Percentiles rank a stretch among this genome's conserved stretches.
These are phyloP conservation scores for Penicillium sp. DNA, from an alignment of 2,329 filamentous ascomycete genomes.

Conservation along the genomic window DNA sequence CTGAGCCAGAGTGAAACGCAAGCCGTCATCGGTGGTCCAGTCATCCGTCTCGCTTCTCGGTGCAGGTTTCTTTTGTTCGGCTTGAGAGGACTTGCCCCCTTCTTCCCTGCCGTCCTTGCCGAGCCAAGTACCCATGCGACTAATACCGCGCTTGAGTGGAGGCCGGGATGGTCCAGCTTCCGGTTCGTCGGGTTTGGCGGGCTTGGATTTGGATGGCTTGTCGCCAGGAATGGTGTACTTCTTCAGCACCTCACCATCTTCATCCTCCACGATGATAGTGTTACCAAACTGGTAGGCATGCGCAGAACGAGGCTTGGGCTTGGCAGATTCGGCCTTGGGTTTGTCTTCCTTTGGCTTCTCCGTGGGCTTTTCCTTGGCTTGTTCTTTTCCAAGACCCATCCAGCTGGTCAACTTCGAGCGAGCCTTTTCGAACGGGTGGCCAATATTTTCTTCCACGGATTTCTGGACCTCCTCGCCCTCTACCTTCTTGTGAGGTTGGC, in stretches of 20 bases:
- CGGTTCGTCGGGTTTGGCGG: slow-evolving; percentile 8
- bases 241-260: slow-evolving; percentile 64
- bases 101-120: slow-evolving; percentile 37
- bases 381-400: slow-evolving; percentile 38
- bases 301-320: slow-evolving; percentile 49
- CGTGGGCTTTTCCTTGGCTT: slow-evolving; percentile 17
- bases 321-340: slow-evolving; percentile 16
- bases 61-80: slow-evolving; percentile 23
- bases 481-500: slow-evolving; percentile 41
- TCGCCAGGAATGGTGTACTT: slow-evolving; percentile 59
- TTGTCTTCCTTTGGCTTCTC: slow-evolving; percentile 26
- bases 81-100: slow-evolving; percentile 31
- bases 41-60: slow-evolving; percentile 26
- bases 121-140: slow-evolving; percentile 59
- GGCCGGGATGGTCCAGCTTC: slow-evolving; percentile 28
- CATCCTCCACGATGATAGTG: slow-evolving; percentile 66
- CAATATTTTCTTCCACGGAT: slow-evolving; percentile 33
- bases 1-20: slow-evolving; percentile 59
- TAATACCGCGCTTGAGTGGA: slow-evolving; percentile 49
- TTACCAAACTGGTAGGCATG: slow-evolving; percentile 65
- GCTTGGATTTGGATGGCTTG: slow-evolving; percentile 20
- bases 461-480: slow-evolving; percentile 43
- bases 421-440: slow-evolving; percentile 37
- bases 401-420: slow-evolving; percentile 48
- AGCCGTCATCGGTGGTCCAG: slow-evolving; percentile 46